These are phyloP conservation scores for Neocallimastix lanati DNA, from an alignment of 192 early-diverging fungal species.

Conservation along the genomic window DNA sequence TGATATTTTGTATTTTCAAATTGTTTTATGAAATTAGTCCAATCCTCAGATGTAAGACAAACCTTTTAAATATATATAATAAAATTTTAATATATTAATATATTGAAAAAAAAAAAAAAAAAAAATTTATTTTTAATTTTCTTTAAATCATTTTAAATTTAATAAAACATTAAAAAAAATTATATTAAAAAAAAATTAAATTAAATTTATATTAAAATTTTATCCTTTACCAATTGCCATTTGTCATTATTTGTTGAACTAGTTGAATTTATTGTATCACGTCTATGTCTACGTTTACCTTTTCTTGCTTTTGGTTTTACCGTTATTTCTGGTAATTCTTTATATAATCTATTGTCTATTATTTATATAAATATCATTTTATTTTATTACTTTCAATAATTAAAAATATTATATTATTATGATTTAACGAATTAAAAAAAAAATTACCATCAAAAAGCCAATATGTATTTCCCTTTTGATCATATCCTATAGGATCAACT, in stretches of 20 bases:
- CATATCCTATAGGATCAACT: constrained; percentile 54
- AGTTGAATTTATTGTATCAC: constrained; percentile 9
- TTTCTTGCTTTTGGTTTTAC: constrained; percentile 6
- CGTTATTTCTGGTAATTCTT: constrained; percentile 19
- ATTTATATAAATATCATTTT: background rate
- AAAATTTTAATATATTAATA: too few species aligned
- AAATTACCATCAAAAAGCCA: constrained; percentile 61
- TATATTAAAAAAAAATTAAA: background rate
- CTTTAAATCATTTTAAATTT: too few species aligned
- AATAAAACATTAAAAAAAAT: too few species aligned
- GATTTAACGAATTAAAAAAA: too few species aligned
- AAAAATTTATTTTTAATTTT: too few species aligned
- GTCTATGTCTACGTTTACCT: constrained; percentile 4
- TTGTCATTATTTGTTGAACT: too few species aligned
- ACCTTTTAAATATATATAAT: too few species aligned
- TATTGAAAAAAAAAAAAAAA: too few species aligned
- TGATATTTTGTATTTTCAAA: constrained; percentile 29
- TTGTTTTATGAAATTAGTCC: constrained; percentile 37
- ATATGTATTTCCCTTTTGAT: constrained; percentile 44
- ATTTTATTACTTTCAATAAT: too few species aligned
- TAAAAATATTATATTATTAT: too few species aligned
- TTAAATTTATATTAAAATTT: background rate
- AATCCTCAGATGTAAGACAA: constrained; percentile 35
- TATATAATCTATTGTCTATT: constrained; percentile 54
- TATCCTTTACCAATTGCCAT: too few species aligned